Evolutionary conservation across 768 basidiomycete species (phyloP), one percentile per base, ranked within the genome.

Genomic region (Thelephora ganbajun): DNA sequence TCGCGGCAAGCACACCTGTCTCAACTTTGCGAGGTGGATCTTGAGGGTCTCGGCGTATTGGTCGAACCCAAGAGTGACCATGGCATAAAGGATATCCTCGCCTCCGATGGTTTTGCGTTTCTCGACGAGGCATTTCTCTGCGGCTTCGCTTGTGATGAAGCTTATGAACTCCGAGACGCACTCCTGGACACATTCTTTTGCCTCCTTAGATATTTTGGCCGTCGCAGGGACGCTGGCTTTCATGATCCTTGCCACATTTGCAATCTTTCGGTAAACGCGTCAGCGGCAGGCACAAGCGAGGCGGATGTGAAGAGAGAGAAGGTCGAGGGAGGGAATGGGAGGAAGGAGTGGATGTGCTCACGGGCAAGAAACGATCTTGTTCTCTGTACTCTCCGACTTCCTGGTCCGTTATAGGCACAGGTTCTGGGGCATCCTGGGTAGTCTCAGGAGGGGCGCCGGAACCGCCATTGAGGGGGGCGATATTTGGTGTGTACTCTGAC

Each of bases 21-120:
- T 69, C 56, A 92, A 71, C 66, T 94, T 94, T 4, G 91, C 80
- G 41, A 98, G 66, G 65, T 96, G 90, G 45, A 97, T 88, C 66
- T 87, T 90, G 48, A 96, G 68, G 33, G 86, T 85, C 67, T 92
- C 88, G 43, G 83, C 84, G 57, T 97, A 96, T 57, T 94, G 86
- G 55, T 96, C 93, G 57, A 96, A 96, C 19, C 94, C 94, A 18
- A 98, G 74, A 34, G 82, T 75, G 33, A 74, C 68, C 89, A 97
- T 92, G n/a, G 92, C 92, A 55, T 89, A 85, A 48, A 98, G 65
- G 42, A 98, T 93, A 63, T 98, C 94, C 70, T 98, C 93, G 20
- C 94, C 94, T 11, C 90, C 92, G 39, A 97, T 92, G 50, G 94
- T 98, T 71, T 98, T 98, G 52, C 94, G 76, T 66, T 98, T 98